phyloP scores from a whole-genome alignment of 1,284 basidiomycete species.

The Laetiporus sulphureus region DNA sequence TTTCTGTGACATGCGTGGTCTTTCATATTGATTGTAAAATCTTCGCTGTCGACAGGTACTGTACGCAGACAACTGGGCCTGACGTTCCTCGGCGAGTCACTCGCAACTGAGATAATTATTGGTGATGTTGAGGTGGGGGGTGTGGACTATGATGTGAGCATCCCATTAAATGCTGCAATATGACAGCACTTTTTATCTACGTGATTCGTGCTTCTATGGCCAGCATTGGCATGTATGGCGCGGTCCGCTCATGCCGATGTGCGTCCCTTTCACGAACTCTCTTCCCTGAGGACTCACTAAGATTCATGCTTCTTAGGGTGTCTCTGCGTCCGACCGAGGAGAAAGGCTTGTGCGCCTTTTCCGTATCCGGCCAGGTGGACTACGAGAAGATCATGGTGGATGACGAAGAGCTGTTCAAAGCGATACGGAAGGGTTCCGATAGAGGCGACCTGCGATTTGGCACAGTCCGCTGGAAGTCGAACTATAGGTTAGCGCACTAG shows the following conservation, averaged over 20 bases:
- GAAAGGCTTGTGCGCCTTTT: neutral
- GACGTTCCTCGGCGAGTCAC: slow-evolving; percentile 25
- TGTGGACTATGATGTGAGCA: slow-evolving; percentile 14
- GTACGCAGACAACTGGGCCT: slow-evolving; percentile 22
- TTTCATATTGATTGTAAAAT: neutral
- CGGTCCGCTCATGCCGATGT: neutral
- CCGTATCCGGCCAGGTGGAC: neutral
- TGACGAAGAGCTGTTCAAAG: neutral
- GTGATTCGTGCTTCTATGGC: slow-evolving; percentile 21
- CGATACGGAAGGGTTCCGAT: slow-evolving; percentile 1
- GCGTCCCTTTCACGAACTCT: neutral
- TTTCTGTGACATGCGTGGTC: neutral
- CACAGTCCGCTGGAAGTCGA: slow-evolving; percentile 4
- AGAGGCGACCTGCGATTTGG: slow-evolving; percentile 9
- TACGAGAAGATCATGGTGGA: neutral
- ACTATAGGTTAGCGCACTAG: slow-evolving; percentile 4
- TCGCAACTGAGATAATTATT: slow-evolving; percentile 20
- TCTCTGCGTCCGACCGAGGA: slow-evolving; percentile 6
- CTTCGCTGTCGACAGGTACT: slow-evolving; percentile 12
- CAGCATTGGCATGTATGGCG: slow-evolving; percentile 3
- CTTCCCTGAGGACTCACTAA: neutral
- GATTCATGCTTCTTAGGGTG: slow-evolving; percentile 2
- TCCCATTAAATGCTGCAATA: slow-evolving; percentile 5
- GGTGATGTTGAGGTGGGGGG: slow-evolving; percentile 25
- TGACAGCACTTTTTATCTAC: slow-evolving; percentile 32